These are phyloP conservation scores for Cystofilobasidium bisporidii DNA, from an alignment of 768 basidiomycete species.

Conservation along the genomic window DNA sequence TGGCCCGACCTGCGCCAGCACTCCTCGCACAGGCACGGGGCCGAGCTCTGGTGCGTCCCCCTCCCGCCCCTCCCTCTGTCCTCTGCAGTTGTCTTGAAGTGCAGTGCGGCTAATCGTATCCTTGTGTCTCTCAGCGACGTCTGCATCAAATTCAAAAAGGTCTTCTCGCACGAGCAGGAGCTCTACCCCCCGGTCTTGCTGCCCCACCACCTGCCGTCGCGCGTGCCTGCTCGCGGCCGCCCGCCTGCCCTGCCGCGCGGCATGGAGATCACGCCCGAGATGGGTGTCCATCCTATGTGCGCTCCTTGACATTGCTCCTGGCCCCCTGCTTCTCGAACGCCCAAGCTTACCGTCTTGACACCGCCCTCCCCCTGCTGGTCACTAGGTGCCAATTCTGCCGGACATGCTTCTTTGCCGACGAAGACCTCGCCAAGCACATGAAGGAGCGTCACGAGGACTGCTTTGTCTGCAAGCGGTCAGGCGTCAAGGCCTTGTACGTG, in stretches of 20 bases:
- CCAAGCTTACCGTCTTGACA: background rate
- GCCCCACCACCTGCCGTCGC: constrained; percentile 65
- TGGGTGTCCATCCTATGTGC: constrained; percentile 40
- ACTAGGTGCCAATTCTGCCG: constrained; percentile 69
- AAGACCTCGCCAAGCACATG: constrained; percentile 90
- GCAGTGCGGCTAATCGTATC: too few relatives aligned
- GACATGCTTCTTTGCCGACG: constrained; percentile 87
- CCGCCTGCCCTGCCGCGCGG: constrained; percentile 29
- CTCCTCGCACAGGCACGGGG: constrained; percentile 61
- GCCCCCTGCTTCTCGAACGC: too few relatives aligned
- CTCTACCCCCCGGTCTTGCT: constrained; percentile 62
- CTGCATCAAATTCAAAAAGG: constrained; percentile 80
- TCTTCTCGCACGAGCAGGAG: constrained; percentile 90
- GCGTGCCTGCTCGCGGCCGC: constrained; percentile 39
- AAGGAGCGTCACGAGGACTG: constrained; percentile 91
- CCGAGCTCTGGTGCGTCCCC: constrained; percentile 68
- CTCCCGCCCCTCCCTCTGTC: background rate
- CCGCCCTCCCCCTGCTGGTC: background rate
- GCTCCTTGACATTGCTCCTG: constrained; percentile 3
- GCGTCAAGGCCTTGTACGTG: constrained; percentile 71
- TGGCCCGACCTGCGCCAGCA: constrained; percentile 88
- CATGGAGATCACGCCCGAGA: constrained; percentile 27
- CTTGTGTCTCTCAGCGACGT: constrained; percentile 56
- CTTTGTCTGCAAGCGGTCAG: constrained; percentile 80
- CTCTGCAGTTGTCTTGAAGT: too few relatives aligned